Conservation (phyloP, 78 protist species). For the Blattamonas nauphoetae region DNA sequence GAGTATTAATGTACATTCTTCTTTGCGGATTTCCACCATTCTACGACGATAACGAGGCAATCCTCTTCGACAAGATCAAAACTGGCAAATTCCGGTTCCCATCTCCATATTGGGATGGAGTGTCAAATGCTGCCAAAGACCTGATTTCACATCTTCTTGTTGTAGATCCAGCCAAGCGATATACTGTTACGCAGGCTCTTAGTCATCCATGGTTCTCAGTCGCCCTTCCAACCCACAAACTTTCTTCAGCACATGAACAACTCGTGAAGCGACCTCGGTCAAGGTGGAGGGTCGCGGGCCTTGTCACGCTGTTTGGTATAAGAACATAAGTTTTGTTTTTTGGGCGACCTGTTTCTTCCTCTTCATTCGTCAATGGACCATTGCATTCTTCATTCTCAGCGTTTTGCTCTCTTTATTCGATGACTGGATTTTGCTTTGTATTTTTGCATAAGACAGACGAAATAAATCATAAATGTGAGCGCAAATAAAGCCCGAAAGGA, state of each 20-base stretch:
- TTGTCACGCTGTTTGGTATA: too few species aligned
- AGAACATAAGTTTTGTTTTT: too few species aligned
- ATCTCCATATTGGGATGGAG: conserved; percentile 40
- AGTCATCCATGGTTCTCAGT: conserved; percentile 45
- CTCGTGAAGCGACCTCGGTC: too few species aligned
- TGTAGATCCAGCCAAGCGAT: conserved; percentile 20
- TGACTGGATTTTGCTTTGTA: too few species aligned
- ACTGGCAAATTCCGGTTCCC: conserved; percentile 68
- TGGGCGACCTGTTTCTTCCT: too few species aligned
- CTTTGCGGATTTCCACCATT: conserved; percentile 82
- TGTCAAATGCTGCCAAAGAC: conserved; percentile 11
- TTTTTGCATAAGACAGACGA: too few species aligned
- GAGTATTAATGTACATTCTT: conserved; percentile 64
- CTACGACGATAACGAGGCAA: conserved; percentile 58
- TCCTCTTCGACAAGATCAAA: conserved; percentile 64
- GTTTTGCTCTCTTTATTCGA: too few species aligned
- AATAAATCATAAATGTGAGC: too few species aligned
- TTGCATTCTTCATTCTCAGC: too few species aligned
- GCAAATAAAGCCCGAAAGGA: too few species aligned
- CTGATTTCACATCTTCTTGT: conserved; percentile 28
- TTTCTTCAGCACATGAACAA: background rate
- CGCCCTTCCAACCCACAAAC: background rate
- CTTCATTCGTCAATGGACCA: too few species aligned
- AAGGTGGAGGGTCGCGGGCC: too few species aligned
- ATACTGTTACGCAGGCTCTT: conserved; percentile 33